Base-by-base conservation (phyloP, 306 rosid genomes). In the Vigna hirtella region DNA sequence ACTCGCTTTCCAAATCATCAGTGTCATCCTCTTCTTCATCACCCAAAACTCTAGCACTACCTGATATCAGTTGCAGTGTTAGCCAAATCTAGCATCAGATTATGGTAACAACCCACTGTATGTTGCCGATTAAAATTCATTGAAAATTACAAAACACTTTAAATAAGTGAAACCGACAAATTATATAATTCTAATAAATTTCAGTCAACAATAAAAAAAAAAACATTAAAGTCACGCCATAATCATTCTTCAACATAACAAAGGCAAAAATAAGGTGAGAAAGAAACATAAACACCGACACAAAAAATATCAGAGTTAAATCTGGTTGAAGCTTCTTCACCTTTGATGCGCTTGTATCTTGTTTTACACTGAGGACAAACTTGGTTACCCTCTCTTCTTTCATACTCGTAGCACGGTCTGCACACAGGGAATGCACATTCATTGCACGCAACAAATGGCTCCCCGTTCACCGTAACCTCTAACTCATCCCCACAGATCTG, bases 351-450 rank as follows among this genome's bases (percentile, higher is more conserved):
- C 68, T 90, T 93, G 87, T 87, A 93, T 87, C 91, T 83, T 75
- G 98, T 93, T 86, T 91, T 93, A 83, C 98, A 93, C 74, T 93
- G 98, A 58, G 98, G 98, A n/a, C 98, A 93, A 24, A 89, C 91
- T 82, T 93, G 95, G 84, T 89, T 93, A 18, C 98, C 98, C 72
- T 93, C 98, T 82, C 92, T 88, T 82, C 98, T 88, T 87, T 93
- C 98, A 66, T 93, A 93, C 83, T 91, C 98, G 56, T 93, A 93
- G 80, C 98, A 93, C 82, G 95, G 86, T 79, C 95, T 85, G 78
- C 98, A 93, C 7, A 93, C 93, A 13, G 98, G 98, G 52, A 93
- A 91, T n/a, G 98, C 98, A 81, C 98, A 93, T 85, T 93, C 98
- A 43, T 91, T 89, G 89, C 98, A 93, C 55, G 98, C 98, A 83